These are phyloP conservation scores for Sphaerulina vaccinii DNA, from an alignment of 2,329 filamentous ascomycete genomes.

Conservation along the genomic window DNA sequence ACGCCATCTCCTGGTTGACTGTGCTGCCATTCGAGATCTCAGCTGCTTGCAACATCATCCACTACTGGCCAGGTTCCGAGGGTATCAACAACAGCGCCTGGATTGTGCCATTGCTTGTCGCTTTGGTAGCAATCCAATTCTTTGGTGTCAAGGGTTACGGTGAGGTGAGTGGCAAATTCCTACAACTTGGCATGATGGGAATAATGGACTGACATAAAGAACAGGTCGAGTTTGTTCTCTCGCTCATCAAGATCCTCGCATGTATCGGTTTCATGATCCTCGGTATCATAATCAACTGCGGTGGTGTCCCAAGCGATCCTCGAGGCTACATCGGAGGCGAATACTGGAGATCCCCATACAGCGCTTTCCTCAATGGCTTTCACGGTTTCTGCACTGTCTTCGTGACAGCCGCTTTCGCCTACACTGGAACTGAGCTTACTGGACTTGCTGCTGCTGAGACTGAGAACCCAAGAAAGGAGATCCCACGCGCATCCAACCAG, in stretches of 20 bases:
- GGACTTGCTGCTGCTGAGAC: slow-evolving; percentile 56
- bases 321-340: slow-evolving; percentile 34
- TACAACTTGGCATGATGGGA: background rate
- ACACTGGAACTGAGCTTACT: slow-evolving; percentile 52
- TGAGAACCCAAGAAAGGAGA: slow-evolving; percentile 48
- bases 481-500: slow-evolving; percentile 34
- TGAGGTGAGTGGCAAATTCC: slow-evolving; percentile 21
- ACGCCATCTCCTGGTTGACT: slow-evolving; percentile 35
- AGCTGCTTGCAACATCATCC: slow-evolving; percentile 34
- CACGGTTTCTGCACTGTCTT: slow-evolving; percentile 33
- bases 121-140: slow-evolving; percentile 33
- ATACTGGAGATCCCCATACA: slow-evolving; percentile 25
- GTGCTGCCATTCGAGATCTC: slow-evolving; percentile 36
- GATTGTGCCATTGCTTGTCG: slow-evolving; percentile 36
- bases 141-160: slow-evolving; percentile 40
- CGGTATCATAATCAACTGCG: slow-evolving; percentile 50
- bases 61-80: slow-evolving; percentile 32
- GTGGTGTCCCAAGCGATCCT: slow-evolving; percentile 40
- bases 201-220: background rate
- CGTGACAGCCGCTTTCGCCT: slow-evolving; percentile 49
- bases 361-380: slow-evolving; percentile 29
- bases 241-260: slow-evolving; percentile 40
- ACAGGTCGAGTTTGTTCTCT: slow-evolving; percentile 33
- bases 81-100: slow-evolving; percentile 35
- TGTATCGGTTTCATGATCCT: slow-evolving; percentile 64